Percentiles rank a stretch among this genome's conserved stretches.
phyloP scores from a whole-genome alignment of 2,329 filamentous ascomycete genomes.

The Colletotrichum orbiculare region DNA sequence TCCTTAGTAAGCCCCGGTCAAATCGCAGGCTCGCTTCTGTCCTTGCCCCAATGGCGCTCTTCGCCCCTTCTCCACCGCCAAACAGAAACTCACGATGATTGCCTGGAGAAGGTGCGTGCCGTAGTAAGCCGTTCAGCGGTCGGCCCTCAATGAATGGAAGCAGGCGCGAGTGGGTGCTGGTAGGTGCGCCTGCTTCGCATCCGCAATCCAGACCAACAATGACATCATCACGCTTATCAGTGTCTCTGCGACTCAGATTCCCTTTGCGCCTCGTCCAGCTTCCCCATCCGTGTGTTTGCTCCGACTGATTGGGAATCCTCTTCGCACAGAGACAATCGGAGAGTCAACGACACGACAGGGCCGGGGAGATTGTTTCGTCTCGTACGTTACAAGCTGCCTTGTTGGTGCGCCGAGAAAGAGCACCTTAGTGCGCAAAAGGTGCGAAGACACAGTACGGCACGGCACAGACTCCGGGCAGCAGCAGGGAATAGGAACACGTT shows the following conservation, averaged over 20 bases:
- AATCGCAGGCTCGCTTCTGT: constrained; percentile 4
- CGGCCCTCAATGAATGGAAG: constrained; percentile 20
- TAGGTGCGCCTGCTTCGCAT: constrained; percentile 25
- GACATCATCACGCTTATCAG: constrained; percentile 28
- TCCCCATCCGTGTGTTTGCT: constrained; percentile 20
- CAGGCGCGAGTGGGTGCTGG: constrained; percentile 16
- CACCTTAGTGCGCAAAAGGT: not conserved
- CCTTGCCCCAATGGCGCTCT: not conserved
- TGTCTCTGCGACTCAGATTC: constrained; percentile 3
- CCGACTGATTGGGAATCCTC: not conserved
- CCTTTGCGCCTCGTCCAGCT: not conserved
- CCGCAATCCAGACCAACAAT: constrained; percentile 18
- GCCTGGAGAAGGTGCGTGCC: constrained; percentile 26
- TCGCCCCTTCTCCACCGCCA: not conserved
- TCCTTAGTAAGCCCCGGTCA: not conserved
- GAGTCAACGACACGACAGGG: not conserved
- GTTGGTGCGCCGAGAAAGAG: not conserved
- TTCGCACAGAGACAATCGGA: constrained; percentile 9
- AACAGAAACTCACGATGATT: constrained; percentile 27
- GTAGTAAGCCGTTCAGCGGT: constrained; percentile 9
- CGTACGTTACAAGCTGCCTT: not conserved
- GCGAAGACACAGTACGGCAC: constrained; percentile 1
- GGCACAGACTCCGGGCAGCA: constrained; percentile 4
- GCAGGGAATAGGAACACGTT: not conserved
- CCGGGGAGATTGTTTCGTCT: constrained; percentile 23